Conservation (phyloP, 306 rosid genomes). For the Vachellia pachyceras region DNA sequence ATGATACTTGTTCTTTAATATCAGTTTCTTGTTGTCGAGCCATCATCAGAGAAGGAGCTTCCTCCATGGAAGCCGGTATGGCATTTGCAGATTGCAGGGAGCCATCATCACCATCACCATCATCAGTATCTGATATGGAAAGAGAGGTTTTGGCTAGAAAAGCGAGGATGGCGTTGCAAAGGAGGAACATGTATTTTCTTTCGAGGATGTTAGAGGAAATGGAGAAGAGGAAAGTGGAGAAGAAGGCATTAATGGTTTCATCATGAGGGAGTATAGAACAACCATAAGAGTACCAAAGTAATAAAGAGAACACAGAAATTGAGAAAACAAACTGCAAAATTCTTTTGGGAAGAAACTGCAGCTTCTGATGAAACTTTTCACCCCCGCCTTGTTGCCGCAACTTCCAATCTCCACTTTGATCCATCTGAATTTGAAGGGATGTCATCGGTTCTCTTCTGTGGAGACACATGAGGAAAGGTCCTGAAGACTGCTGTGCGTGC, state of each 20-base stretch:
- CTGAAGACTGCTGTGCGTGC: not conserved
- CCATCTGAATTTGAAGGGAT: not conserved
- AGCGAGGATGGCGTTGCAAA: constrained; percentile 73
- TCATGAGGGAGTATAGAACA: constrained; percentile 50
- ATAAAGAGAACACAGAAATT: constrained; percentile 47
- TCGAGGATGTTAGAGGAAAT: constrained; percentile 59
- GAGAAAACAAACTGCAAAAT: constrained; percentile 41
- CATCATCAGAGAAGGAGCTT: not conserved
- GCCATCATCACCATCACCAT: not conserved
- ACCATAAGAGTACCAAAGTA: constrained; percentile 49
- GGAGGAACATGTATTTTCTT: constrained; percentile 72
- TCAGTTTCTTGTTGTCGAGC: not conserved
- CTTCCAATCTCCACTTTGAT: constrained; percentile 29
- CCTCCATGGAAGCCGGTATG: constrained; percentile 16
- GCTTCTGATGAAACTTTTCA: constrained; percentile 2
- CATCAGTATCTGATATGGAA: not conserved
- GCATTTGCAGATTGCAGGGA: constrained; percentile 16
- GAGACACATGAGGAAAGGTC: not conserved
- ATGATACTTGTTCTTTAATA: constrained; percentile 1
- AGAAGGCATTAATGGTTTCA: constrained; percentile 53
- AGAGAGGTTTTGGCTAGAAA: constrained; percentile 55
- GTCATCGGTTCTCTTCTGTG: not conserved
- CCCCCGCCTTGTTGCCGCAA: not conserved
- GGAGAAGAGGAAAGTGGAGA: constrained; percentile 58
- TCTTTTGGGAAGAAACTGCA: constrained; percentile 42